Base-by-base conservation (phyloP, 179 eudicot genomes). In the Gypsophila paniculata region DNA sequence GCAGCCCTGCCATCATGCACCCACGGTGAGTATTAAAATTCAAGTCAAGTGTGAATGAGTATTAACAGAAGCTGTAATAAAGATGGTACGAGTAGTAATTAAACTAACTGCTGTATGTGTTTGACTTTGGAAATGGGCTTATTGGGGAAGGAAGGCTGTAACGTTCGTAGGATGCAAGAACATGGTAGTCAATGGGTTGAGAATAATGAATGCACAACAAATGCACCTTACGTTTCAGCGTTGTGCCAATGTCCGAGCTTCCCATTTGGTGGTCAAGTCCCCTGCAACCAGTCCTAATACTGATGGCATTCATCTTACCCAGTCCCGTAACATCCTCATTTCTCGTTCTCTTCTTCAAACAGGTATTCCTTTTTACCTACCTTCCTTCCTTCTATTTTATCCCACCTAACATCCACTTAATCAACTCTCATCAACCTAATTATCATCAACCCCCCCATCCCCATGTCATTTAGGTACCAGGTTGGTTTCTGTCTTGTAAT, bases 231-330 rank as follows among this genome's bases (percentile, higher is more conserved):
- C 66, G 0, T 78, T 82, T 52, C 72, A 75, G 15, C 61, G 74
- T 13, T 81, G 74, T 61, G 49, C 32, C 17, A 60, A 75, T 70
- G 85, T 82, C 25, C 73, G 74, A 32, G 80, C 82, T 72, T 63
- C 76, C 9, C 72, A 82, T 72, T 52, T 82, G 80, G 48, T 72
- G 6, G 17, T 82, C 5, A 32, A 55, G 34, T 86, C 97, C 49
- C 96, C 93, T 0, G 83, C 67, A 58, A 49, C 65, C 0, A 91
- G 97, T 78, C 97, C 97, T 48, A 91, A 91, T 70, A 91, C 96
- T 4, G 96, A 91, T 68, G 97, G 96, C 46, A 84, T 91, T 54
- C 93, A 90, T 74, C 73, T 90, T 44, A 75, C 77, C 4, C 75
- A 48, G 2, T 67, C 85, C 18, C 65, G 63, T 23, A 75, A 82